Percentiles rank a stretch among this genome's conserved stretches.
Conservation (phyloP, 2,329 filamentous ascomycete genomes). For the Exophiala sp. region DNA sequence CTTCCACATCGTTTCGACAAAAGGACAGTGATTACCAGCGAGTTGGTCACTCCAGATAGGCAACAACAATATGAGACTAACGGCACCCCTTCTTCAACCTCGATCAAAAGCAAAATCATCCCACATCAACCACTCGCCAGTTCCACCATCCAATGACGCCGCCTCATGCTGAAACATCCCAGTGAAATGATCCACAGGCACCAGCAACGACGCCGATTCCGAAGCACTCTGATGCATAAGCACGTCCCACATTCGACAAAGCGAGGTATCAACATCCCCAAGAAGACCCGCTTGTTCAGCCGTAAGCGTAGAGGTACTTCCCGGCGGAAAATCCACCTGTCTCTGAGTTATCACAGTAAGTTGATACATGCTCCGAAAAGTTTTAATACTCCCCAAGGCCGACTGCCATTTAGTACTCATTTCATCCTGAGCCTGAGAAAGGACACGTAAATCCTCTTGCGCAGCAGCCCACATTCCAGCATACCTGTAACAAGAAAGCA, state of each 20-base stretch:
- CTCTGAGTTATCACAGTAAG: constrained; percentile 2
- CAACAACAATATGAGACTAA: too few relatives aligned
- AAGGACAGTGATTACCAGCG: too few relatives aligned
- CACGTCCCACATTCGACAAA: constrained; percentile 2
- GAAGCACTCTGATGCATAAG: not conserved
- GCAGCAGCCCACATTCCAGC: constrained; percentile 2
- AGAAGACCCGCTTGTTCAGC: constrained; percentile 2
- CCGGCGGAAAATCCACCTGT: not conserved
- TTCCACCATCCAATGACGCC: not conserved
- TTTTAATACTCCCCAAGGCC: constrained; percentile 2
- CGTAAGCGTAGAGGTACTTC: not conserved
- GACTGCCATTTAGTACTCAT: constrained; percentile 7
- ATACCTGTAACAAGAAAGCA: constrained; percentile 6
- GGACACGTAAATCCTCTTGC: constrained; percentile 4
- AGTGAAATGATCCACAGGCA: not conserved
- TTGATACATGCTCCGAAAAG: constrained; percentile 5
- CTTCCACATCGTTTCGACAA: too few relatives aligned
- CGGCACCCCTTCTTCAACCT: too few relatives aligned
- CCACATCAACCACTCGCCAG: constrained; percentile 6
- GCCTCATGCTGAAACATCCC: constrained; percentile 3
- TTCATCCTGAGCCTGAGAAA: constrained; percentile 4
- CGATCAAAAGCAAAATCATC: not conserved
- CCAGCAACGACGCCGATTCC: not conserved
- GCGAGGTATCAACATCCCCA: not conserved
- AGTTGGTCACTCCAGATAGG: too few relatives aligned